phyloP scores from a whole-genome alignment of 106 monocot genomes.

The Allium cepa region DNA sequence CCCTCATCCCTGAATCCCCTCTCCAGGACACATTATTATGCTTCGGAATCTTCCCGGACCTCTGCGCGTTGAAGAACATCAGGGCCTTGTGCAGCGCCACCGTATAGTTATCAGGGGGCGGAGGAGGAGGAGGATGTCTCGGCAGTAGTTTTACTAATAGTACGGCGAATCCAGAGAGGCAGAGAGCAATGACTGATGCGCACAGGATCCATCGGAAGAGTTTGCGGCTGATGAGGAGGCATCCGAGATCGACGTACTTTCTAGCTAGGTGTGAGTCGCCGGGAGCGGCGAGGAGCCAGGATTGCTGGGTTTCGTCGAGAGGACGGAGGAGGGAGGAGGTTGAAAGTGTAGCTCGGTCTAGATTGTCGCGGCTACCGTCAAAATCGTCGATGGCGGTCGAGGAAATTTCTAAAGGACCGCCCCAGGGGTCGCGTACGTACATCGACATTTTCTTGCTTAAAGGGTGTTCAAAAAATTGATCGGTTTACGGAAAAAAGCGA shows the following conservation, averaged over 20 bases:
- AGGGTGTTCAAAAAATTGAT: too few relatives aligned
- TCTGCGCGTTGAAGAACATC: constrained; percentile 98
- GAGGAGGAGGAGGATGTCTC: constrained; percentile 46
- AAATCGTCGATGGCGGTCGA: constrained; percentile 88
- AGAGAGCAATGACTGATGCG: constrained; percentile 35
- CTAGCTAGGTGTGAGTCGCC: constrained; percentile 86
- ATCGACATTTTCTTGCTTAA: constrained; percentile 24
- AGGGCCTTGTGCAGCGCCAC: constrained; percentile 87
- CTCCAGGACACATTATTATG: constrained; percentile 89
- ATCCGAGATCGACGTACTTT: constrained; percentile 95
- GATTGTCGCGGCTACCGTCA: constrained; percentile 88
- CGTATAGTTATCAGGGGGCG: constrained; percentile 86
- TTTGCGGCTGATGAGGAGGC: constrained; percentile 78
- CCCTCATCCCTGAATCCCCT: constrained; percentile 89
- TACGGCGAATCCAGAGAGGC: constrained; percentile 51
- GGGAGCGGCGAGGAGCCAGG: constrained; percentile 95
- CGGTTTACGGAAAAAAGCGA: too few relatives aligned
- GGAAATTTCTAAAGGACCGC: constrained; percentile 86
- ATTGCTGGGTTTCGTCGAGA: constrained; percentile 96
- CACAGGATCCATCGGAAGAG: constrained; percentile 69
- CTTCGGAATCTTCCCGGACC: constrained; percentile 71
- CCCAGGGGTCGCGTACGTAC: constrained; percentile 77
- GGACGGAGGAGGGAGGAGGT: constrained; percentile 12
- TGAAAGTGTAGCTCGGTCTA: constrained; percentile 66
- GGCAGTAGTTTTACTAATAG: constrained; percentile 63